phyloP scores from a whole-genome alignment of 352 stramenopile genomes.

The Pythium sukuiense region DNA sequence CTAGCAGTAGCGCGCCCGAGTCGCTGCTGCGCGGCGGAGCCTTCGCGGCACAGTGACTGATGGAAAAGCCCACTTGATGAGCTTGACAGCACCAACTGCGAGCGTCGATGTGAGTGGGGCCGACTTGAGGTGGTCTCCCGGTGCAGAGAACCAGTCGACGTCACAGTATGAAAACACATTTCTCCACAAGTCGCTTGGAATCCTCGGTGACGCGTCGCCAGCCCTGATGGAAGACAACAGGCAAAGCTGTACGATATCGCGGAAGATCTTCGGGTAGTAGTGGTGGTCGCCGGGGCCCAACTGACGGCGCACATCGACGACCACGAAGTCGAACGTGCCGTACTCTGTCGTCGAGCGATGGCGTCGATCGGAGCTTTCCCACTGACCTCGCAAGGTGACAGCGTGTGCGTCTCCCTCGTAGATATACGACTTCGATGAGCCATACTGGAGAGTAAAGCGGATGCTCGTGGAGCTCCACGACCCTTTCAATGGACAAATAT shows the following conservation, averaged over 20 bases:
- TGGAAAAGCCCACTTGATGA: too few relatives aligned
- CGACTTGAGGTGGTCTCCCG: too few relatives aligned
- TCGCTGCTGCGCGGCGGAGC: too few relatives aligned
- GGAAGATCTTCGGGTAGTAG: background rate
- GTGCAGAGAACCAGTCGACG: background rate
- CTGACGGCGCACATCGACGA: background rate
- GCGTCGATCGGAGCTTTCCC: too few relatives aligned
- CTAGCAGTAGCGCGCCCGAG: too few relatives aligned
- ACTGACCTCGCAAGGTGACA: background rate
- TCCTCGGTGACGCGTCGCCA: background rate
- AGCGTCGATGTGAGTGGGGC: too few relatives aligned
- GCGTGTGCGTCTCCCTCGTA: background rate
- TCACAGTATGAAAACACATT: constrained; percentile 9
- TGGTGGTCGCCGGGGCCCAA: constrained; percentile 1
- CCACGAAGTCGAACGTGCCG: background rate
- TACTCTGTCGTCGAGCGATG: background rate
- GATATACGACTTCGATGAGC: background rate
- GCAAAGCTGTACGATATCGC: background rate
- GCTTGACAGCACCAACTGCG: too few relatives aligned
- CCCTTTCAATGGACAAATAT: background rate
- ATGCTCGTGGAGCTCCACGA: background rate
- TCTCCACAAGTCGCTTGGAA: constrained; percentile 3
- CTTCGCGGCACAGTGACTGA: too few relatives aligned
- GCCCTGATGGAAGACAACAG: background rate
- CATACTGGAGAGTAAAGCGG: too few relatives aligned